Conservation (phyloP, 2,329 filamentous ascomycete species). For the Colletotrichum lentis region DNA sequence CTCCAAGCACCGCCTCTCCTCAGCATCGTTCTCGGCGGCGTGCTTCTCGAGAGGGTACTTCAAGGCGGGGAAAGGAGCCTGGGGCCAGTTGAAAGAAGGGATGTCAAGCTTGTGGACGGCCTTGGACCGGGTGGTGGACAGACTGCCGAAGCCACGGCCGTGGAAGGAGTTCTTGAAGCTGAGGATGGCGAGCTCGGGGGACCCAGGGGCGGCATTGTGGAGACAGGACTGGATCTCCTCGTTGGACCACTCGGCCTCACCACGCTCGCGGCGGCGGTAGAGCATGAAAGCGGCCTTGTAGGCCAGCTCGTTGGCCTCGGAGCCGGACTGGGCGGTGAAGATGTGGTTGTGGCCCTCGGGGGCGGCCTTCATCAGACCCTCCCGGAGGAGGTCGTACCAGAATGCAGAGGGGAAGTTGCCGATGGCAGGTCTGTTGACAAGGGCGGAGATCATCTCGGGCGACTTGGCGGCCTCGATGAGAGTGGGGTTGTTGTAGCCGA, state of each 20-base stretch:
- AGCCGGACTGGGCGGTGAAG: conserved; percentile 81
- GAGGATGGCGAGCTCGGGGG: conserved; percentile 78
- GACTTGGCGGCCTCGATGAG: conserved; percentile 71
- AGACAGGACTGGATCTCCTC: conserved; percentile 74
- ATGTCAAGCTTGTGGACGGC: conserved; percentile 88
- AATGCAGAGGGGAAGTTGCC: conserved; percentile 82
- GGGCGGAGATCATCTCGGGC: conserved; percentile 74
- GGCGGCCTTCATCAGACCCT: conserved; percentile 75
- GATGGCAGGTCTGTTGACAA: conserved; percentile 81
- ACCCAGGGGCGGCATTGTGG: conserved; percentile 76
- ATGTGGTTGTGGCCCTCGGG: conserved; percentile 80
- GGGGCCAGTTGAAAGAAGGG: conserved; percentile 87
- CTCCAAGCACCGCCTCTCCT: conserved; percentile 76
- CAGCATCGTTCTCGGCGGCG: conserved; percentile 72
- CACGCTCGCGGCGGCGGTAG: conserved; percentile 75
- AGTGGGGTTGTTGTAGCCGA: conserved; percentile 81
- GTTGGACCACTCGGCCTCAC: conserved; percentile 73
- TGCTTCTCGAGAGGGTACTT: conserved; percentile 80
- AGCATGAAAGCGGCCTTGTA: conserved; percentile 91
- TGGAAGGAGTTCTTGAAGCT: conserved; percentile 83
- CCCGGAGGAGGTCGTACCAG: conserved; percentile 76
- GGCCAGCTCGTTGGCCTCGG: conserved; percentile 84
- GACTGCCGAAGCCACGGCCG: conserved; percentile 79
- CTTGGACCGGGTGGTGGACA: conserved; percentile 83
- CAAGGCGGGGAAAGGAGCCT: conserved; percentile 79